Evolutionary conservation across 208 protist species (phyloP).

Genomic region (Leishmania major): DNA sequence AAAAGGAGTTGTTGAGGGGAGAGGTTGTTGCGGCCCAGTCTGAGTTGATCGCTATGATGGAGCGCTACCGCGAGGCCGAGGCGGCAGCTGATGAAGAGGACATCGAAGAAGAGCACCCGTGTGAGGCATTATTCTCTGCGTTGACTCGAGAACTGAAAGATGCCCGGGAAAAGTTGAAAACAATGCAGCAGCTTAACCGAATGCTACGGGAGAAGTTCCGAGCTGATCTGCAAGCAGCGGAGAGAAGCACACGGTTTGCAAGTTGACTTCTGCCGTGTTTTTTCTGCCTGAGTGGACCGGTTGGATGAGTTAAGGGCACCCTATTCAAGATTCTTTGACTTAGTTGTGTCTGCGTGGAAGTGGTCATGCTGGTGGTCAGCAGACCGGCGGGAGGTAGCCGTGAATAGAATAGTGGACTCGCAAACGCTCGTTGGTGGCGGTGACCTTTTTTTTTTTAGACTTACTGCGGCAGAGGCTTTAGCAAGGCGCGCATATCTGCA

Average conservation of each 20-base stretch:
- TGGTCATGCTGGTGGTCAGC: neutral
- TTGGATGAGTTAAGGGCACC: no score
- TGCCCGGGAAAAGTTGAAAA: slow-evolving; percentile 8
- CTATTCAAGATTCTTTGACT: neutral
- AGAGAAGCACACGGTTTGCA: neutral
- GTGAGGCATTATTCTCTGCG: slow-evolving; percentile 3
- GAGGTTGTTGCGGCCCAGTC: neutral
- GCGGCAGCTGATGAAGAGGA: neutral
- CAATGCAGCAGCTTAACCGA: slow-evolving; percentile 15
- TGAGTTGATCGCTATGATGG: neutral
- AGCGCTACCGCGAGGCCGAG: slow-evolving; percentile 2
- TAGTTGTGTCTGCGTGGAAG: neutral
- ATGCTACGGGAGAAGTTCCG: slow-evolving; percentile 32
- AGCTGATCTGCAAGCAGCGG: neutral
- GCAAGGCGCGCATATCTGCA: neutral
- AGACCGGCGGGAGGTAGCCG: neutral
- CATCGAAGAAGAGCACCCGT: neutral
- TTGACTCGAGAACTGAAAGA: slow-evolving; percentile 6
- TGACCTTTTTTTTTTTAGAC: neutral
- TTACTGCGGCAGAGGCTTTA: neutral
- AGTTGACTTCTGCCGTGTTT: neutral
- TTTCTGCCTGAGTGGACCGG: neutral
- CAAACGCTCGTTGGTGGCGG: neutral
- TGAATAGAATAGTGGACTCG: neutral
- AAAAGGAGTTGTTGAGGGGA: neutral